Evolutionary conservation across 192 early-diverging fungal genomes (phyloP).

Genomic region (Physocladia obscura): DNA sequence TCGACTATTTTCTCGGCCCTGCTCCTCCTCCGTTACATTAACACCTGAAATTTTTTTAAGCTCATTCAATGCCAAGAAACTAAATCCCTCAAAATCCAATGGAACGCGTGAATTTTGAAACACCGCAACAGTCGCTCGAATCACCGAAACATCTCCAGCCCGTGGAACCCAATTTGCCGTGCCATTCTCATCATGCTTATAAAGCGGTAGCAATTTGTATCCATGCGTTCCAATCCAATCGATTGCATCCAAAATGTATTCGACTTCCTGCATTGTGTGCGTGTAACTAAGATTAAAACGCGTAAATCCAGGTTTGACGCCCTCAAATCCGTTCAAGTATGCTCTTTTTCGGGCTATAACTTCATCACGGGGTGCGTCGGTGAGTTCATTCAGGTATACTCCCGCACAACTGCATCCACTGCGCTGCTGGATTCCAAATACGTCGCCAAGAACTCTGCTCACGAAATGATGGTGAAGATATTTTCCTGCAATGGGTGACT

Average conservation of each 20-base stretch:
- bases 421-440: slow-evolving; percentile 51
- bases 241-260: slow-evolving; percentile 40
- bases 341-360: background rate
- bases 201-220: slow-evolving; percentile 32
- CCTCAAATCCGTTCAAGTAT: background rate
- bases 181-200: slow-evolving; percentile 20
- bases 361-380: background rate
- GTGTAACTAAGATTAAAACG: slow-evolving; percentile 45
- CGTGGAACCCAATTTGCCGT: too few species aligned
- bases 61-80: too few species aligned
- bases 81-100: too few species aligned
- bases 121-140: too few species aligned
- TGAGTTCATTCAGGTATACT: slow-evolving; percentile 24
- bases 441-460: slow-evolving; percentile 44
- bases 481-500: background rate
- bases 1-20: too few species aligned
- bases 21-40: too few species aligned
- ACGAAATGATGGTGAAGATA: slow-evolving; percentile 37
- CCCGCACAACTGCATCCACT: slow-evolving; percentile 47
- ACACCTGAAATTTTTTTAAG: too few species aligned
- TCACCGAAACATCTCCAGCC: too few species aligned
- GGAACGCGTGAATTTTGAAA: too few species aligned
- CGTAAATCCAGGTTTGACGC: slow-evolving; percentile 39
- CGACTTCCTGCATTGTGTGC: slow-evolving; percentile 37
- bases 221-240: slow-evolving; percentile 40